Evolutionary conservation across 768 basidiomycete species (phyloP).

Genomic region (Collybiopsis luxurians): DNA sequence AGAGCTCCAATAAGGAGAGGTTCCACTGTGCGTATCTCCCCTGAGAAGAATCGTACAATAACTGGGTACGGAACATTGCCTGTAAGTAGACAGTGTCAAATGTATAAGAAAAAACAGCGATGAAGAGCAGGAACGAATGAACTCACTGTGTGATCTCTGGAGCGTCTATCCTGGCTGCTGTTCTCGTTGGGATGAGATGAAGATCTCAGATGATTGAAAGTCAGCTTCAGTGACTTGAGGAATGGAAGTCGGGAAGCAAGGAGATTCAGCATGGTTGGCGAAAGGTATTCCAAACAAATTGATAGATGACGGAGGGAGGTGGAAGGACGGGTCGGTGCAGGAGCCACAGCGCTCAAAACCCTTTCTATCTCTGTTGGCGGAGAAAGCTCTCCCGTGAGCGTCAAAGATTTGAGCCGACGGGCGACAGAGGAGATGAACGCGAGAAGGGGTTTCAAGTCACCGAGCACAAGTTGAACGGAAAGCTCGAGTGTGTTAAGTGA

Average conservation of each 20-base stretch:
- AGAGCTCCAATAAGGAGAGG: no score
- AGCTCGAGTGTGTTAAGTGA: background rate
- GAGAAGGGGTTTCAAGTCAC: background rate
- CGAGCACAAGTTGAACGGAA: background rate
- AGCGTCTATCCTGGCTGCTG: no score
- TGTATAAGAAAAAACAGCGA: no score
- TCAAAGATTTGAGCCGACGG: background rate
- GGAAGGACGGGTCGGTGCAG: background rate
- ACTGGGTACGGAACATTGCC: no score
- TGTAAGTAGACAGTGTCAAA: no score
- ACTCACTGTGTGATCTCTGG: no score
- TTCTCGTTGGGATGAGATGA: no score
- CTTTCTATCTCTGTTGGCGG: background rate
- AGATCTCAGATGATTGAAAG: slow-evolving; percentile 1
- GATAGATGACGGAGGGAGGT: background rate
- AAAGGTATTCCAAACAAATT: slow-evolving; percentile 6
- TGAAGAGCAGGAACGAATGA: no score
- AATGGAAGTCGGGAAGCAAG: background rate
- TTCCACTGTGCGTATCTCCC: no score
- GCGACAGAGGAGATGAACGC: background rate
- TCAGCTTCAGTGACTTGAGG: background rate
- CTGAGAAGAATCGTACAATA: no score
- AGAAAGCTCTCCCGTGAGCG: background rate
- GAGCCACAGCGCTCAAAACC: background rate
- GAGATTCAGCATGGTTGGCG: background rate